A percentile compares a stretch with the other conserved stretches of the same genome.
Conservation (phyloP, 257 asterid genomes). For the Solanum chiquidenum region DNA sequence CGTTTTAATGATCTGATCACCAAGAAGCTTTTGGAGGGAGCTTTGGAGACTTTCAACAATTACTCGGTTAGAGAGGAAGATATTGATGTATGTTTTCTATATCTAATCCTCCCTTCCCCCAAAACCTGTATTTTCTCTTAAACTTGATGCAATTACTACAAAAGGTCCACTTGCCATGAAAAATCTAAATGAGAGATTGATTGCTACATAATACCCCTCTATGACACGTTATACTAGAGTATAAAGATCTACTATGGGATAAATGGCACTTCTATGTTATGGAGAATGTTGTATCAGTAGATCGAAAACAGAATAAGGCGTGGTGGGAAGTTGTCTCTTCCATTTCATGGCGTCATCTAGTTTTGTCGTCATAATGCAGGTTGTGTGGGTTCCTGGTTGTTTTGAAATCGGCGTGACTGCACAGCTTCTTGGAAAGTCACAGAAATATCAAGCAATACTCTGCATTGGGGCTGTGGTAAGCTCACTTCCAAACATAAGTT, state of each 20-base stretch:
- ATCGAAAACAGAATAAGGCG: not conserved
- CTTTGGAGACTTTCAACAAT: slow-evolving; percentile 76
- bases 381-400: slow-evolving; percentile 96
- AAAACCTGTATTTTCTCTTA: not conserved
- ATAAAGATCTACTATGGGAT: not conserved
- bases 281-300: not conserved
- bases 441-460: slow-evolving; percentile 68
- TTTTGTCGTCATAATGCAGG: slow-evolving; percentile 25
- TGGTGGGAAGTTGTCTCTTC: not conserved
- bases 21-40: slow-evolving; percentile 78
- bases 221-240: not conserved
- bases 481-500: not conserved
- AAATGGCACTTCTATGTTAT: not conserved
- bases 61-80: slow-evolving; percentile 83
- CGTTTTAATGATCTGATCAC: slow-evolving; percentile 92
- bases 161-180: not conserved
- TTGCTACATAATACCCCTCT: not conserved
- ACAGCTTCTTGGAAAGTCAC: slow-evolving; percentile 72
- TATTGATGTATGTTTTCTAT: slow-evolving; percentile 53
- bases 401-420: slow-evolving; percentile 84
- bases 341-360: not conserved
- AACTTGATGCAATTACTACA: not conserved
- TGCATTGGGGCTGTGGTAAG: slow-evolving; percentile 99
- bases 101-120: not conserved
- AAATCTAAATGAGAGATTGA: not conserved